Percentiles rank a stretch among this genome's conserved stretches.
Conservation (phyloP, 352 stramenopile species). For the Globisporangium polare region DNA sequence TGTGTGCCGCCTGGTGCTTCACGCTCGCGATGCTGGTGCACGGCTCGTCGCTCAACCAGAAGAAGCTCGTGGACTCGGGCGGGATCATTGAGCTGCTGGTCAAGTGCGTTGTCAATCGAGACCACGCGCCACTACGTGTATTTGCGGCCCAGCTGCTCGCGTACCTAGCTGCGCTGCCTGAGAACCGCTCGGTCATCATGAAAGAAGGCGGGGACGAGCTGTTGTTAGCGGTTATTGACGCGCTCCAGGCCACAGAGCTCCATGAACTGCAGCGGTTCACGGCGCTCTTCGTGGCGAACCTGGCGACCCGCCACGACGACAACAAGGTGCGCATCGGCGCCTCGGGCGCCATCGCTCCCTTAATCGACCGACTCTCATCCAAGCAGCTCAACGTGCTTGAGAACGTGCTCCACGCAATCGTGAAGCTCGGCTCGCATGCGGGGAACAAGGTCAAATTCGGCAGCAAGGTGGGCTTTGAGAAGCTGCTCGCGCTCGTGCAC, state of each 20-base stretch:
- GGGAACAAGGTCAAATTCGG: conserved; percentile 81
- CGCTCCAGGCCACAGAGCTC: conserved; percentile 40
- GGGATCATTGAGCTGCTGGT: conserved; percentile 36
- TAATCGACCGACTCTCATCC: conserved; percentile 63
- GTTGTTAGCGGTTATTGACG: conserved; percentile 28
- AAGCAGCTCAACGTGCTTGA: conserved; percentile 66
- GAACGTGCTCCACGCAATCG: conserved; percentile 59
- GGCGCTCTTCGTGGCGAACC: conserved; percentile 50
- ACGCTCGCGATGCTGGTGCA: conserved; percentile 38
- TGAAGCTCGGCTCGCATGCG: conserved; percentile 63
- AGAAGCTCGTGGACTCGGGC: conserved; percentile 25
- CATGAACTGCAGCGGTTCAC: conserved; percentile 56
- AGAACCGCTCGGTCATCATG: conserved; percentile 45
- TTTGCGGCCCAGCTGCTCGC: conserved; percentile 36
- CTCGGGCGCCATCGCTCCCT: conserved; percentile 29
- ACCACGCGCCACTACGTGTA: conserved; percentile 25
- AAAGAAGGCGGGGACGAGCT: conserved; percentile 35
- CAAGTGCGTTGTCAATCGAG: conserved; percentile 20
- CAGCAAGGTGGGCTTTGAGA: conserved; percentile 69
- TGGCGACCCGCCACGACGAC: conserved; percentile 51
- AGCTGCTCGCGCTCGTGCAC: conserved; percentile 55
- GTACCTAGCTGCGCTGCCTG: conserved; percentile 36
- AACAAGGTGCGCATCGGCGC: conserved; percentile 65
- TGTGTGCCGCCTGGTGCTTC: conserved; percentile 45
- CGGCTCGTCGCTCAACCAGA: conserved; percentile 49